These are phyloP conservation scores for Xylariomycetidae sp. DNA, from an alignment of 2,329 filamentous ascomycete genomes.

Conservation along the genomic window DNA sequence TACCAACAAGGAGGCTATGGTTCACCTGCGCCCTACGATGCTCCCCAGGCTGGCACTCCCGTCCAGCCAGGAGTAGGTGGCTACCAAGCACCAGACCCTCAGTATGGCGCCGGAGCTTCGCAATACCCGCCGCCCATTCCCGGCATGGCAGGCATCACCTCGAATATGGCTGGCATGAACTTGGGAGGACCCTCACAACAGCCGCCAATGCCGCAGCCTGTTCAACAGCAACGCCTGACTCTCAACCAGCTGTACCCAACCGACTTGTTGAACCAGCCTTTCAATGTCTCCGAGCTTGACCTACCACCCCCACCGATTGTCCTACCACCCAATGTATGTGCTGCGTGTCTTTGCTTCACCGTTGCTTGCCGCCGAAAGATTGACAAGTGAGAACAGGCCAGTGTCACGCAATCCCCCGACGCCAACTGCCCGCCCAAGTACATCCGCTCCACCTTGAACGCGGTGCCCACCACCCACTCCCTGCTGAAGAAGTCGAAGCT, in stretches of 20 bases:
- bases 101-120: slow-evolving; percentile 55
- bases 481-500: slow-evolving; percentile 95
- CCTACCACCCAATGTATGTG: slow-evolving; percentile 84
- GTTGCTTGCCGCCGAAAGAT: background rate
- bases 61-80: slow-evolving; percentile 46
- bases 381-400: slow-evolving; percentile 50
- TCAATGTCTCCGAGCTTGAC: slow-evolving; percentile 90
- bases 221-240: slow-evolving; percentile 41
- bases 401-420: slow-evolving; percentile 82
- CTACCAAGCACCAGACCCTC: slow-evolving; percentile 62
- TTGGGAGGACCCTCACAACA: slow-evolving; percentile 62
- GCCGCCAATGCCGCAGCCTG: slow-evolving; percentile 42
- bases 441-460: slow-evolving; percentile 90
- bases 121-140: too few relatives aligned
- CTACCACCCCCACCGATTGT: slow-evolving; percentile 86
- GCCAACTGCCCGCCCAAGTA: slow-evolving; percentile 93
- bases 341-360: background rate
- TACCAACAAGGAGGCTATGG: slow-evolving; percentile 28
- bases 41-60: slow-evolving; percentile 32
- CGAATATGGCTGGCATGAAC: slow-evolving; percentile 80
- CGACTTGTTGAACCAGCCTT: slow-evolving; percentile 85
- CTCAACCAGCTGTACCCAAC: slow-evolving; percentile 90
- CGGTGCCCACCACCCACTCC: slow-evolving; percentile 84
- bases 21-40: slow-evolving; percentile 33
- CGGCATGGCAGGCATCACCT: slow-evolving; percentile 66